Evolutionary conservation across 2,329 filamentous ascomycete species (phyloP), one percentile per base, ranked within the genome.

Genomic region (Ophiocordyceps polyrhachis-furcata): DNA sequence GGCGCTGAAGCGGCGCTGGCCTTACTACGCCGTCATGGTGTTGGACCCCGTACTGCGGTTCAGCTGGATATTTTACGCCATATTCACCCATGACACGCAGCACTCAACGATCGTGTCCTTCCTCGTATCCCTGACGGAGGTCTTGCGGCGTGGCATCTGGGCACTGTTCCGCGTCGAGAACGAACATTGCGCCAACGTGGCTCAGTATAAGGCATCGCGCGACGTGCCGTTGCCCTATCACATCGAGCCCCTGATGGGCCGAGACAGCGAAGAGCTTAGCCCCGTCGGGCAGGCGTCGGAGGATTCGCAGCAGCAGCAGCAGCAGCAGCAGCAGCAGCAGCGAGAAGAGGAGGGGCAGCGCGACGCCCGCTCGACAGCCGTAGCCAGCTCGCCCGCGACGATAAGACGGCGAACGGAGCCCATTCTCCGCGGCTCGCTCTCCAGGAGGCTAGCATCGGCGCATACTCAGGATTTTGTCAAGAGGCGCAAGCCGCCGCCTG

Each of bases 111-210:
- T 87, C 2, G 73, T 87, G 5, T 87, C 84, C 1, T 96, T 96
- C 61, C 52, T 83, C 28, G 76, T 95, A 15, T 72, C 75, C 2
- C 65, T 95, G 3, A 75, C 80, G 9, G 91, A 98, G 59, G 76
- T 93, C 20, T 70, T 75, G n/a, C 77, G 91, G 29, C 70, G 91
- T 57, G 88, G 86, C 49, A 76, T 95, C 57, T 98, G 91, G 91
- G 80, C 82, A 0, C 68, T 96, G 4, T 83, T 98, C 59, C 84
- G 91, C 38, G 88, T 98, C 23, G 91, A 98, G 62, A 98, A 98
- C 60, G 91, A 98, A 55, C 91, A 98, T 63, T 94, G 87, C 62
- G 80, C 82, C 45, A 94, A 95, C 53, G 89, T 98, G 2, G 75
- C 79, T 17, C 79, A 85, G 51, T 93, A 93, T 70, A 87, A 93